phyloP scores from a whole-genome alignment of 2,329 filamentous ascomycete genomes.

The Cladosporium oxysporum region DNA sequence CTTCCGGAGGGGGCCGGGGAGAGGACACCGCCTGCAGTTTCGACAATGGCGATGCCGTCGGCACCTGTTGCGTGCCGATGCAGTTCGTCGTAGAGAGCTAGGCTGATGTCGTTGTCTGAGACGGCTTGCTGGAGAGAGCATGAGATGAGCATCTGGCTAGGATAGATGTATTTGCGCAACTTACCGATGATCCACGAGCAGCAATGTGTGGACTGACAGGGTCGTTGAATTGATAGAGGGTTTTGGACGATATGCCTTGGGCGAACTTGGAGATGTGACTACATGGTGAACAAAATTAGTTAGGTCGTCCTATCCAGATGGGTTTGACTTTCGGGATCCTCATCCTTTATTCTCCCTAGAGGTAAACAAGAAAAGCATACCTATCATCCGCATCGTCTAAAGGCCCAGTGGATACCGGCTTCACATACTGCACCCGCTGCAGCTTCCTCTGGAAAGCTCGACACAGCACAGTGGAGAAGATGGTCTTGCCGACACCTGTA shows the following conservation, averaged over 20 bases:
- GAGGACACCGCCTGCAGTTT: constrained; percentile 81
- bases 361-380: constrained; percentile 43
- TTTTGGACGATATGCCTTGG: constrained; percentile 57
- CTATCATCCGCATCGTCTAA: constrained; percentile 68
- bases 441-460: constrained; percentile 57
- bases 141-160: not conserved
- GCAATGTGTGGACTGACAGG: constrained; percentile 79
- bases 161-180: not conserved
- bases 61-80: constrained; percentile 44
- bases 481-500: constrained; percentile 82
- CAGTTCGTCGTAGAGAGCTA: constrained; percentile 44
- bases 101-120: constrained; percentile 40
- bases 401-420: constrained; percentile 79
- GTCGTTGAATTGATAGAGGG: constrained; percentile 70
- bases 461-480: constrained; percentile 72
- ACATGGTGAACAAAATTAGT: not conserved
- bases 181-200: constrained; percentile 44
- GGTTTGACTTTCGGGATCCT: not conserved
- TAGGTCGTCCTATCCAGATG: not conserved
- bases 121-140: constrained; percentile 18
- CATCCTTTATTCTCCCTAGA: not conserved
- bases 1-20: constrained; percentile 75
- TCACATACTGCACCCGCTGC: constrained; percentile 66
- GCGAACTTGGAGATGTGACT: constrained; percentile 67
- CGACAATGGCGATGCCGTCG: constrained; percentile 67